Conservation (phyloP, 352 stramenopile genomes). For the Pythium brassicae region DNA sequence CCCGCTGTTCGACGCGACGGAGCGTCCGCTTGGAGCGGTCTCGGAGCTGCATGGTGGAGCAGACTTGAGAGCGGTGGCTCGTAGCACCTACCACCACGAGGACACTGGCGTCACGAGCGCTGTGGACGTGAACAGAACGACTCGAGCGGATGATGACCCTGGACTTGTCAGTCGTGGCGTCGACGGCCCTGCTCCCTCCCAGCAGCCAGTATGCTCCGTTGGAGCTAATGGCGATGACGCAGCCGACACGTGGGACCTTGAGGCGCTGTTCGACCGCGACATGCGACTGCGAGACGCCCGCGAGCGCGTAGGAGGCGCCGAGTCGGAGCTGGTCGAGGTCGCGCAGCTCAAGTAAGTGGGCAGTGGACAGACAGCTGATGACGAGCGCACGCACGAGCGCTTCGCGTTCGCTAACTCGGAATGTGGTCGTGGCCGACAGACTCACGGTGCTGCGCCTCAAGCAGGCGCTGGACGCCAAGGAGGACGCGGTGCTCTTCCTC, state of each 20-base stretch:
- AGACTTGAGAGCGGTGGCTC: not conserved
- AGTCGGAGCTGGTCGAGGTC: slow-evolving; percentile 9
- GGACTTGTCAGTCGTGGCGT: too few species aligned
- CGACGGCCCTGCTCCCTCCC: too few species aligned
- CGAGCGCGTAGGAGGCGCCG: not conserved
- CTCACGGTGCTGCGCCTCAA: slow-evolving; percentile 53
- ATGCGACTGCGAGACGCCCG: not conserved
- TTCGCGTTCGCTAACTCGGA: not conserved
- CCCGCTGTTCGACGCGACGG: slow-evolving; percentile 2
- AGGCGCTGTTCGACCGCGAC: slow-evolving; percentile 8
- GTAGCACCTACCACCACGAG: not conserved
- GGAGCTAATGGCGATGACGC: not conserved
- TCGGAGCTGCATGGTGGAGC: not conserved
- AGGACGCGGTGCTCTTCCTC: slow-evolving; percentile 55
- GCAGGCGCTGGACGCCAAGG: slow-evolving; percentile 47
- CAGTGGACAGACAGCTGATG: not conserved
- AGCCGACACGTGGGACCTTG: not conserved
- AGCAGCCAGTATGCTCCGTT: not conserved
- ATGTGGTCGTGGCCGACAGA: slow-evolving; percentile 16
- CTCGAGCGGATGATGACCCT: too few species aligned
- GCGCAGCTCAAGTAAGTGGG: slow-evolving; percentile 23
- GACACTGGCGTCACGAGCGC: not conserved
- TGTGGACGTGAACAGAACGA: too few species aligned
- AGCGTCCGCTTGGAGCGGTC: not conserved
- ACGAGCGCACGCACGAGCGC: slow-evolving; percentile 9